Base-by-base conservation (phyloP, 169 alveolate genomes). In the Plasmodium berghei region DNA sequence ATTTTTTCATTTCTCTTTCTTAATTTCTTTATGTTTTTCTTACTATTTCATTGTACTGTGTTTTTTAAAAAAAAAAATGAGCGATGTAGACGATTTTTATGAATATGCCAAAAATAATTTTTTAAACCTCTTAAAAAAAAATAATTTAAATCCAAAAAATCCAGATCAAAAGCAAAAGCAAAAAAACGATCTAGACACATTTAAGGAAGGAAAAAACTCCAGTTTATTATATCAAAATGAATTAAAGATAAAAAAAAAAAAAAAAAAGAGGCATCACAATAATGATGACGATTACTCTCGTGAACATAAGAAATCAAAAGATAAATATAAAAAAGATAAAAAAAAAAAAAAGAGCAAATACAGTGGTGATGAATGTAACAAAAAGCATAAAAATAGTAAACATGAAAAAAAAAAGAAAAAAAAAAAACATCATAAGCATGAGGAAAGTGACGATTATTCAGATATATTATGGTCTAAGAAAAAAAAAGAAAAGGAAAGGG, bases 71-170 rank as follows among this genome's bases (percentile, higher is more conserved):
- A 14, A 9, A 48, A 80, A 24, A 70, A 86, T 86, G 91, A 72
- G 91, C 59, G 20, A 86, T 64, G 67, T 71, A 5, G 91, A 86
- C 72, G 91, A 71, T 28, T 86, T 86, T 73, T 86, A 86, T 56
- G 91, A 86, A 71, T 86, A 70, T 64, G 91, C 91, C 40, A 86
- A 66, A 86, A 71, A 86, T 67, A 86, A 86, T 55, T 86, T 86
- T 55, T 72, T 86, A 86, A 86, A 70, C 20, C 45, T 86, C 55
- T 40, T 86, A 20, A 86, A 86, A 14, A 46, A 72, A 42, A 86
- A 86, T 86, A 72, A 86, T 58, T 59, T 40, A 40, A 58, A 80
- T 49, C 18, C 71, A 3, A 52, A 24, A 28, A 59, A 86, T 61
- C 75, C 59, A 46, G 70, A 62, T 1, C 42, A 70, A 49, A 64